These are phyloP conservation scores for Yamadazyma triangularis DNA, from an alignment of 1,139 yeast species.

Conservation along the genomic window DNA sequence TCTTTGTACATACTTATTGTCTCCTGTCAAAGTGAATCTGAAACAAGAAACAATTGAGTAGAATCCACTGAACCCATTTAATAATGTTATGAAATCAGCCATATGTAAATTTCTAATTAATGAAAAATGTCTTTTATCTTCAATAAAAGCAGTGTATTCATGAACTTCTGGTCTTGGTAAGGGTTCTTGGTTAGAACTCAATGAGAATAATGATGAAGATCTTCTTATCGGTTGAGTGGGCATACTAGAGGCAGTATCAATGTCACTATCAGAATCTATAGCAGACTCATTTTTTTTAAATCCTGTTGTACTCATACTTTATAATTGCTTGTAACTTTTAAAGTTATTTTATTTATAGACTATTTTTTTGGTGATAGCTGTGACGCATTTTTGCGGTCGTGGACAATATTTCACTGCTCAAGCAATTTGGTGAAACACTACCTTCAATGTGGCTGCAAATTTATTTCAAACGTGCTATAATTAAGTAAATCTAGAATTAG, in stretches of 20 bases:
- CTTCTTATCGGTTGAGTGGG: conserved; percentile 33
- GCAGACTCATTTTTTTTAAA: conserved; percentile 28
- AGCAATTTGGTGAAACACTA: too few species aligned
- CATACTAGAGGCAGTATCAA: conserved; percentile 14
- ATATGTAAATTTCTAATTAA: conserved; percentile 77
- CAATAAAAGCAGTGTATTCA: conserved; percentile 73
- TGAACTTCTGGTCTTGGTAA: conserved; percentile 62
- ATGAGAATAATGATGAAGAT: conserved; percentile 40
- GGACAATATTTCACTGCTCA: too few species aligned
- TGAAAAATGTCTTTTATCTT: conserved; percentile 75
- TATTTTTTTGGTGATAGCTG: too few species aligned
- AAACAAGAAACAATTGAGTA: conserved; percentile 84
- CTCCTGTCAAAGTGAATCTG: conserved; percentile 67
- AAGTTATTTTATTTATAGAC: too few species aligned
- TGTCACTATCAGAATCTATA: conserved; percentile 31
- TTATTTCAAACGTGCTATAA: too few species aligned
- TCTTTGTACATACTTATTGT: conserved; percentile 71
- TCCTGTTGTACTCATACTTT: conserved; percentile 9
- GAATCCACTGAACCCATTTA: conserved; percentile 88
- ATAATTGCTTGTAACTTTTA: too few species aligned
- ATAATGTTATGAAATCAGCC: conserved; percentile 92
- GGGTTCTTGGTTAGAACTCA: conserved; percentile 36
- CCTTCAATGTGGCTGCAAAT: too few species aligned
- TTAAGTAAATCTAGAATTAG: too few species aligned
- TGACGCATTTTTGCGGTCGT: too few species aligned